These are phyloP conservation scores for Chrysanthemum makinoi DNA, from an alignment of 129 eudicot species.

Conservation along the genomic window DNA sequence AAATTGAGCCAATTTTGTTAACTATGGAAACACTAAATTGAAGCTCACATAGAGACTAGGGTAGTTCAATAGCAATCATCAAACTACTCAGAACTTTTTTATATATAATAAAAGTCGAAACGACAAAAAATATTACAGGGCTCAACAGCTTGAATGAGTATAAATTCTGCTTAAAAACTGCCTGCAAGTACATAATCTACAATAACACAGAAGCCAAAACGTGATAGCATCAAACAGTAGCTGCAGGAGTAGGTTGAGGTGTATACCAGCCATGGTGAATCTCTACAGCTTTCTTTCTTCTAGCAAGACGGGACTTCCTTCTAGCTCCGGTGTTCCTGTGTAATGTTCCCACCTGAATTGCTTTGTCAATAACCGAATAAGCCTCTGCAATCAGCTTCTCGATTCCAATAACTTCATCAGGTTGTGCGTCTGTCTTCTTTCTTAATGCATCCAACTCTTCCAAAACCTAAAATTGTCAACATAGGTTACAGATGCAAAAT, in stretches of 20 bases:
- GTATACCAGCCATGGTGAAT: conserved; percentile 93
- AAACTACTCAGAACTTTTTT: conserved; percentile 8
- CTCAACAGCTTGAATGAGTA: conserved; percentile 14
- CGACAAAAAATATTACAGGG: conserved; percentile 18
- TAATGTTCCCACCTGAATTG: conserved; percentile 71
- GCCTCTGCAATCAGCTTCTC: conserved; percentile 94
- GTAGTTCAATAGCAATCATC: conserved; percentile 7
- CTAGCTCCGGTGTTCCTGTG: conserved; percentile 92
- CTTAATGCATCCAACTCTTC: conserved; percentile 59
- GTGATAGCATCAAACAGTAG: conserved; percentile 26
- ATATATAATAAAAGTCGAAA: neutral
- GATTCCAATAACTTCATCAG: conserved; percentile 68
- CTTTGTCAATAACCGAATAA: conserved; percentile 83
- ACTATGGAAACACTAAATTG: too few relatives aligned
- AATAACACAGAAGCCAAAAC: conserved; percentile 20
- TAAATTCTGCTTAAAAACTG: conserved; percentile 21
- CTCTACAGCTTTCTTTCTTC: conserved; percentile 90
- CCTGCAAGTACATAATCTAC: conserved; percentile 34
- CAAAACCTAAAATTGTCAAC: conserved; percentile 51
- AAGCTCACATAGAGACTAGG: neutral
- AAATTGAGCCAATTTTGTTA: too few relatives aligned
- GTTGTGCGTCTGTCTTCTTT: conserved; percentile 69
- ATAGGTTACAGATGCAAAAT: neutral
- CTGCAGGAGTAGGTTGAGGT: conserved; percentile 39
- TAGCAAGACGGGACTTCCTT: conserved; percentile 91